Evolutionary conservation across 208 protist genomes (phyloP).

Genomic region (Leptomonas seymouri): DNA sequence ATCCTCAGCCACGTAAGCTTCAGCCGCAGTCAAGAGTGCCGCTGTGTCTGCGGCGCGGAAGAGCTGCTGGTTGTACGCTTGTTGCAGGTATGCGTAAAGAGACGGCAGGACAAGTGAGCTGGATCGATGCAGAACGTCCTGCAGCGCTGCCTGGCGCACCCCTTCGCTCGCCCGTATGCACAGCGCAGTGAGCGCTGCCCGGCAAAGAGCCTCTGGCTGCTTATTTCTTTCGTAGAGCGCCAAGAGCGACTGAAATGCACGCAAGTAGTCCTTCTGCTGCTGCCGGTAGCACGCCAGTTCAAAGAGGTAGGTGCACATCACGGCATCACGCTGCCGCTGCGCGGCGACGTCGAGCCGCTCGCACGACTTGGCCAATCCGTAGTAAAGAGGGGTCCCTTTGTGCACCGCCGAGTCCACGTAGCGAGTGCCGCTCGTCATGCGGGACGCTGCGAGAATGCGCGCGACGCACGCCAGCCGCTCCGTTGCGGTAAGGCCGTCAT

Average conservation of each 20-base stretch:
- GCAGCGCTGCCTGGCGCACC: slow-evolving; percentile 15
- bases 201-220: slow-evolving; percentile 9
- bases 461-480: slow-evolving; percentile 30
- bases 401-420: slow-evolving; percentile 26
- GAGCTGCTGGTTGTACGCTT: slow-evolving; percentile 6
- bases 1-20: background rate
- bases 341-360: background rate
- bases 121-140: background rate
- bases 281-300: slow-evolving; percentile 26
- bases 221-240: slow-evolving; percentile 17
- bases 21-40: background rate
- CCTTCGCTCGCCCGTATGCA: slow-evolving; percentile 20
- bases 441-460: slow-evolving; percentile 18
- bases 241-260: slow-evolving; percentile 27
- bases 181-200: slow-evolving; percentile 21
- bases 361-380: slow-evolving; percentile 1
- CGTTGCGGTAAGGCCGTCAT: slow-evolving; percentile 18
- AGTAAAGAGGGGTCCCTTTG: slow-evolving; percentile 28
- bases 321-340: slow-evolving; percentile 8
- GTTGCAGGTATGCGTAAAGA: background rate
- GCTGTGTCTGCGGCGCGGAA: slow-evolving; percentile 16
- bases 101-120: background rate
- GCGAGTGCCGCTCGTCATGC: slow-evolving; percentile 1
- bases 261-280: slow-evolving; percentile 22
- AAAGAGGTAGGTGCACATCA: slow-evolving; percentile 24